Conservation (phyloP, 2,329 filamentous ascomycete species). For the Aureobasidium leucospermi region DNA sequence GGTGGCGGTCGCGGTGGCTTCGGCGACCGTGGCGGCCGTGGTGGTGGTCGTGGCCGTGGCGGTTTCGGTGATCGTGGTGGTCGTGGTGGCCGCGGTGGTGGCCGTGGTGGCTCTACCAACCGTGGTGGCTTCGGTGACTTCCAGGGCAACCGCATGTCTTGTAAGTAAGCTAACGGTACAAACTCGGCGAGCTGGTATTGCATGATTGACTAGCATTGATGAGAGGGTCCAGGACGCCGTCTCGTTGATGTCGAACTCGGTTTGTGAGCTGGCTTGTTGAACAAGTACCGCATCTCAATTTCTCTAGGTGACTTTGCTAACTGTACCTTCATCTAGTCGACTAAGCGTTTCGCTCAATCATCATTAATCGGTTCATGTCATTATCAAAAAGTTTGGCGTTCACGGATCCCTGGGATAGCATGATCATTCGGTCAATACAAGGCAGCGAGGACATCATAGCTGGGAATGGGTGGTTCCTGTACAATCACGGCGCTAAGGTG, state of each 20-base stretch:
- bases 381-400: slow-evolving; percentile 13
- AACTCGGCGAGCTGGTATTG: no score
- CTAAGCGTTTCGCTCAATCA: background rate
- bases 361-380: background rate
- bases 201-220: no score
- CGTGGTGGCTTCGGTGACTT: slow-evolving; percentile 57
- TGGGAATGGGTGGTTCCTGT: slow-evolving; percentile 2
- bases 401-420: slow-evolving; percentile 6
- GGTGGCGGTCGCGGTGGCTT: slow-evolving; percentile 32
- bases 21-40: slow-evolving; percentile 45
- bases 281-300: no score
- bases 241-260: no score
- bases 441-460: slow-evolving; percentile 2
- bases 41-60: slow-evolving; percentile 46
- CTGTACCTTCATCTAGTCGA: background rate
- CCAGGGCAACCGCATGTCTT: slow-evolving; percentile 51
- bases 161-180: no score
- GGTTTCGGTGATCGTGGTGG: slow-evolving; percentile 44
- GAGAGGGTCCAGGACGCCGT: no score
- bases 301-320: no score
- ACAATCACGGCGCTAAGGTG: slow-evolving; percentile 6
- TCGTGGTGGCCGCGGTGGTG: slow-evolving; percentile 46
- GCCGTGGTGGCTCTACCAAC: slow-evolving; percentile 37
- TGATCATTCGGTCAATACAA: slow-evolving; percentile 4
- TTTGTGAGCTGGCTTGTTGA: no score